These are phyloP conservation scores for Hypoxylon perforatum DNA, from an alignment of 495 filamentous ascomycete species.

Conservation along the genomic window DNA sequence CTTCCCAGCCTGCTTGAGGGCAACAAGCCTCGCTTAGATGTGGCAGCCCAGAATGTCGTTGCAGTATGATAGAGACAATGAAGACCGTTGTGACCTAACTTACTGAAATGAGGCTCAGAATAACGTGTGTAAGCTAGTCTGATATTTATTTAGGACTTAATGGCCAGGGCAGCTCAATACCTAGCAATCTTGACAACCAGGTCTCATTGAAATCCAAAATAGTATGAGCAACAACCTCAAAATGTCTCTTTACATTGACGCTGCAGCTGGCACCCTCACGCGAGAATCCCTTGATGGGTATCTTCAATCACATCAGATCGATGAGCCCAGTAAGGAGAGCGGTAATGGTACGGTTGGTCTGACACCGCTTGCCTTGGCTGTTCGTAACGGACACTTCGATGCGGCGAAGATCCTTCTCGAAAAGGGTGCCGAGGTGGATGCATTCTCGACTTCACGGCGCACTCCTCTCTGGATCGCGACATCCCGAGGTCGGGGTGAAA, in stretches of 20 bases:
- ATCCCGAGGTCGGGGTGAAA: slow-evolving; percentile 9
- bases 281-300: slow-evolving; percentile 8
- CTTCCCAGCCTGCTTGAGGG: not conserved
- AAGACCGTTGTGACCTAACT: no score
- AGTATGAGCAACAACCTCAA: not conserved
- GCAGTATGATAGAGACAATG: no score
- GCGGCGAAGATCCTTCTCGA: slow-evolving; percentile 39
- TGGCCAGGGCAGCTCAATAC: no score
- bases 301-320: slow-evolving; percentile 15
- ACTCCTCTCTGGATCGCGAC: slow-evolving; percentile 27
- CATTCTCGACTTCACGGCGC: slow-evolving; percentile 6
- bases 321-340: slow-evolving; percentile 16
- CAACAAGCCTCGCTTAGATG: not conserved
- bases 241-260: slow-evolving; percentile 48
- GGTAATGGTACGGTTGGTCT: slow-evolving; percentile 34
- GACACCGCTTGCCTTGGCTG: slow-evolving; percentile 51
- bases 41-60: no score
- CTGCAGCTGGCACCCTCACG: slow-evolving; percentile 12
- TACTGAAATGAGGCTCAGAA: no score
- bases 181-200: no score
- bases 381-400: slow-evolving; percentile 45
- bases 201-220: no score
- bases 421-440: slow-evolving; percentile 25
- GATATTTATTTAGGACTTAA: no score
- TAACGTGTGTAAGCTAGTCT: no score